Base-by-base conservation (phyloP, 2,329 filamentous ascomycete species). In the Trichoderma sp. region DNA sequence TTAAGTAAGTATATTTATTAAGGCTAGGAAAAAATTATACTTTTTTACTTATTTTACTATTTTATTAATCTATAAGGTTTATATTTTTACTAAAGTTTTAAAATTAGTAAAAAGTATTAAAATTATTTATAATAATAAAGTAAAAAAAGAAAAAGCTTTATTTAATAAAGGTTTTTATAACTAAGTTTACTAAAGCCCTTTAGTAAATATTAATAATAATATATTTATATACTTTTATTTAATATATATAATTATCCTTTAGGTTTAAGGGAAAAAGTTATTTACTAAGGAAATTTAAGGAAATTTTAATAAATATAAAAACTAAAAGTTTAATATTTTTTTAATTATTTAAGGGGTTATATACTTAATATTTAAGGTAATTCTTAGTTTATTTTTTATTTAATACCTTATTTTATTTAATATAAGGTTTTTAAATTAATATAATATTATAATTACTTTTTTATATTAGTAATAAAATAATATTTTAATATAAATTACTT, bases 231-330 rank as follows among this genome's bases (percentile, higher is more conserved):
- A 53, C 18, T 5, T 53, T 53, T n/a, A 53, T 21, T 21, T 35
- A 35, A 35, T 35, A 35, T 35, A 35, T 35, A 35, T 35, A 35
- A 4, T 12, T 35, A 35, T 35, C 12, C 4, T 35, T 35, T 12
- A 35, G 12, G 11, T 3, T 5, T 35, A 35, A 5, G 33, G 33
- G 11, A 12, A 35, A 35, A 12, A 35, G 9, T 35, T 35, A 35
- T 35, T 35, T 35, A 35, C 4, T 35, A 35, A 27, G 14, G 5
- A 9, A 45, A 16, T 24, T 71, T 71, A 24, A 21, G 4, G 14
- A 29, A 45, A n/a, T 62, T 62, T 60, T 71, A 71, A 71, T 62
- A 71, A 38, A 71, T 62, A 62, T 71, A 71, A 71, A n/a, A 24
- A 71, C 12, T 35, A 71, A 71, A n/a, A 3, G 53, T 62, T 27